Base-by-base conservation (phyloP, 2,329 filamentous ascomycete genomes). In the Aspergillus pseudoglaucus region DNA sequence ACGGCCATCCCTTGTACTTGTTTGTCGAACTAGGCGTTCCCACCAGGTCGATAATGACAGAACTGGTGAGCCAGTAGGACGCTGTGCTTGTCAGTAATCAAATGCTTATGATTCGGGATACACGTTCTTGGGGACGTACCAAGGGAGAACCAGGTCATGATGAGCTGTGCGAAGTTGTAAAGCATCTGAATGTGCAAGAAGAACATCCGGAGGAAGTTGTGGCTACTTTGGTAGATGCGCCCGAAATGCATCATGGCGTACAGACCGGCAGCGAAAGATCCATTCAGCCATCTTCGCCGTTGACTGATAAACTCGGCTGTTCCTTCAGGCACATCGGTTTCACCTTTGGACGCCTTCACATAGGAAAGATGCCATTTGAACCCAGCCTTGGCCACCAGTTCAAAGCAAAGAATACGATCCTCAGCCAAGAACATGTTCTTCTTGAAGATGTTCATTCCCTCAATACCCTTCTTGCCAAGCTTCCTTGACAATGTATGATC, bases 401-500 rank as follows among this genome's bases (percentile, higher is more conserved):
- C 91, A 79, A 97, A 97, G 77, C 91, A 97, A 47, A 97, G 81
- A 76, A 97, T 97, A 82, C 91, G 90, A 83, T 97, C 91, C 75
- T 97, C 91, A 69, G 91, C 91, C 83, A 97, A 90, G 80, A 96
- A 97, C 91, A 97, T 97, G 81, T 97, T 97, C 83, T 97, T 97
- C 78, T 96, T 97, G 86, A 97, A 97, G 69, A 97, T 96, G 74
- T 96, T 96, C 91, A 97, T 97, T 62, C 90, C 91, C 68, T 97
- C 91, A 60, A 97, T 96, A 81, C 91, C 91, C 80, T 97, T 97
- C 76, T 95, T 94, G 58, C 90, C 90, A 45, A 96, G 83, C 59
- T 90, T 84, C 74, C 91, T 91, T 52, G 91, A 94, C 22, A 96
- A 80, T 1, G 91, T 97, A 72, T 96, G 91, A 65, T 97, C 91